phyloP scores from a whole-genome alignment of 306 rosid genomes.

The Cercis canadensis region DNA sequence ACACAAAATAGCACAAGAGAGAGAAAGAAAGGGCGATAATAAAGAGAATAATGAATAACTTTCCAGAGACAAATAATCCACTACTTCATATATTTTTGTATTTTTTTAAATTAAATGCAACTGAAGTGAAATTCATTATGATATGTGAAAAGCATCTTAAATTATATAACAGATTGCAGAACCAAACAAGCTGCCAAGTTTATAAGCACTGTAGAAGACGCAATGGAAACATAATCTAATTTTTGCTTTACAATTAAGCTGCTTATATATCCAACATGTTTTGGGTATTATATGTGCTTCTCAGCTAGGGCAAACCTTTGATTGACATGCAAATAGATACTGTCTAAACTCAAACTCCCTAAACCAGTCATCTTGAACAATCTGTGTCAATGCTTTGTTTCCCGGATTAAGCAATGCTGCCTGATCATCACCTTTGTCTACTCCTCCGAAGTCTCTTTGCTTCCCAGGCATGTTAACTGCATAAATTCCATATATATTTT shows the following conservation, averaged over 20 bases:
- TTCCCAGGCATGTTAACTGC: constrained; percentile 78
- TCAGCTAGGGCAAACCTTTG: constrained; percentile 69
- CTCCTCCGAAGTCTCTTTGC: constrained; percentile 91
- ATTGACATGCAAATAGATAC: constrained; percentile 90
- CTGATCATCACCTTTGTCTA: constrained; percentile 89
- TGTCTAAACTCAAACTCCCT: constrained; percentile 98
- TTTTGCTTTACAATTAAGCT: constrained; percentile 25
- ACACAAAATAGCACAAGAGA: background rate
- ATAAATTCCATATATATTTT: constrained; percentile 32
- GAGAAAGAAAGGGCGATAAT: background rate
- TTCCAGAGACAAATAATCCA: constrained; percentile 15
- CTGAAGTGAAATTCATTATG: background rate
- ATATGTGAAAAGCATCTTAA: constrained; percentile 24
- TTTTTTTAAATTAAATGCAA: constrained; percentile 3
- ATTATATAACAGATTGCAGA: constrained; percentile 23
- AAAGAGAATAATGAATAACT: constrained; percentile 13
- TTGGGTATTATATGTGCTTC: constrained; percentile 24
- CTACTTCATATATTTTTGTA: background rate
- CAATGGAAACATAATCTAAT: constrained; percentile 17
- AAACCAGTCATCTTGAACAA: constrained; percentile 93
- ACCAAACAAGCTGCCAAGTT: constrained; percentile 26
- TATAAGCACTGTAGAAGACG: constrained; percentile 35
- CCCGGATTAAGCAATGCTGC: constrained; percentile 82
- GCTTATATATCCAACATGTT: constrained; percentile 28
- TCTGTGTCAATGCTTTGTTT: constrained; percentile 82